These are phyloP conservation scores for Talaromyces trachyspermus DNA, from an alignment of 495 filamentous ascomycete genomes.

Conservation along the genomic window DNA sequence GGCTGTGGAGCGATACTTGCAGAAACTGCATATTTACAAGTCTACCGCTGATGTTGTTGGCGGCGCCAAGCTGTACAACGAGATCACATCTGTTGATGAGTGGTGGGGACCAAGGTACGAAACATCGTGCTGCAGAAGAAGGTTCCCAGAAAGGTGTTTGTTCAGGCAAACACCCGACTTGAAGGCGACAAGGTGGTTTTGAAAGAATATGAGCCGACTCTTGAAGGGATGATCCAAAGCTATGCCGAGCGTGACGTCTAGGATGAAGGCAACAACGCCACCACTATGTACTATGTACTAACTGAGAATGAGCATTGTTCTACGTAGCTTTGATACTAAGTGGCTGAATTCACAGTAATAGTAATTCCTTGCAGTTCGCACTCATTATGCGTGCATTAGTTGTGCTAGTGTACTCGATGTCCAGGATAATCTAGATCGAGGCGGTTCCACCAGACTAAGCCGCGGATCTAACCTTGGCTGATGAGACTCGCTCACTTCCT, in stretches of 20 bases:
- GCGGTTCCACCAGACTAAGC: too few species aligned
- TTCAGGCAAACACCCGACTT: conserved; percentile 82
- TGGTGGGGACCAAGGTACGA: conserved; percentile 75
- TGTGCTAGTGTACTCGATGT: too few species aligned
- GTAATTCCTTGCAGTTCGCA: too few species aligned
- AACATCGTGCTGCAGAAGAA: conserved; percentile 77
- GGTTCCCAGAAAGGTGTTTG: conserved; percentile 90
- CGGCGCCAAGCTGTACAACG: conserved; percentile 68
- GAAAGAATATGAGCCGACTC: conserved; percentile 82
- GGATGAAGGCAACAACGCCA: too few species aligned
- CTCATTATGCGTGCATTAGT: too few species aligned
- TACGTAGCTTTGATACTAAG: too few species aligned
- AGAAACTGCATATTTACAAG: conserved; percentile 90
- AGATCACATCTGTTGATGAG: conserved; percentile 72
- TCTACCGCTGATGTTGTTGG: conserved; percentile 74
- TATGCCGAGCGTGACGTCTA: conserved; percentile 72
- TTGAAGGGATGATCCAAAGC: conserved; percentile 84
- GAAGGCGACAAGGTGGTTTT: conserved; percentile 67
- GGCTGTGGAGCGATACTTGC: conserved; percentile 82
- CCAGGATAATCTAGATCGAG: too few species aligned
- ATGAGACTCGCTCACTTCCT: too few species aligned
- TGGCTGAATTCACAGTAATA: too few species aligned
- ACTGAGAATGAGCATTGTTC: too few species aligned
- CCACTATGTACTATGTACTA: too few species aligned
- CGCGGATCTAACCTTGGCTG: neutral